A percentile compares a stretch with the other conserved stretches of the same genome.
Evolutionary conservation across 192 early-diverging fungal species (phyloP).

Genomic region (Globomyces pollinis-pini): DNA sequence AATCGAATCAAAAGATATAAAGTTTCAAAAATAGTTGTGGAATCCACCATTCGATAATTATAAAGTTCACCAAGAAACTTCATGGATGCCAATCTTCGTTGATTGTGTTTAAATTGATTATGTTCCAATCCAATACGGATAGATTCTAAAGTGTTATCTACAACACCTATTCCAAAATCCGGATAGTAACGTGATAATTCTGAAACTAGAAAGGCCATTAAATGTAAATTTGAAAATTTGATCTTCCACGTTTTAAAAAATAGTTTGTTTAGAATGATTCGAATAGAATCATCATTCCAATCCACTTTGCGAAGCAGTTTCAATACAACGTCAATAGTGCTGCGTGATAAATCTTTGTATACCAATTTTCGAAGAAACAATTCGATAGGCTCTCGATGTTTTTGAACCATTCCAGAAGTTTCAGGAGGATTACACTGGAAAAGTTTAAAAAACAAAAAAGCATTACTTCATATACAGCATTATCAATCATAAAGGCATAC

Average conservation of each 20-base stretch:
- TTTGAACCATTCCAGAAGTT: slow-evolving; percentile 44
- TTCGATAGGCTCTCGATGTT: slow-evolving; percentile 75
- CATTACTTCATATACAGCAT: slow-evolving; percentile 79
- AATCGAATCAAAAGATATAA: slow-evolving; percentile 74
- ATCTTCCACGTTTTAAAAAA: slow-evolving; percentile 94
- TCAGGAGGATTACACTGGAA: slow-evolving; percentile 86
- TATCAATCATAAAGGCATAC: slow-evolving; percentile 82
- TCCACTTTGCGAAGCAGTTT: slow-evolving; percentile 73
- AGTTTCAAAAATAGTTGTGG: slow-evolving; percentile 69
- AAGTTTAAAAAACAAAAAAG: too few relatives aligned
- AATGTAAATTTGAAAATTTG: slow-evolving; percentile 76
- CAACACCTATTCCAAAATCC: slow-evolving; percentile 78
- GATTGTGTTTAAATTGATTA: slow-evolving; percentile 91
- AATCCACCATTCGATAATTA: slow-evolving; percentile 79
- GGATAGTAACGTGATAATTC: slow-evolving; percentile 76
- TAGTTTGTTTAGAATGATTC: slow-evolving; percentile 56
- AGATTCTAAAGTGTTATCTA: slow-evolving; percentile 78
- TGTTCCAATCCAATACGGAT: slow-evolving; percentile 83
- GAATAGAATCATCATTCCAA: slow-evolving; percentile 61
- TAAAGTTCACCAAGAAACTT: slow-evolving; percentile 90
- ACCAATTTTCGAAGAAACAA: slow-evolving; percentile 82
- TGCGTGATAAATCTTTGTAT: slow-evolving; percentile 72
- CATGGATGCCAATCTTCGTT: slow-evolving; percentile 70
- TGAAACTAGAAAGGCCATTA: slow-evolving; percentile 72
- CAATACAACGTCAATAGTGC: slow-evolving; percentile 57